Evolutionary conservation across 1,284 basidiomycete genomes (phyloP).

Genomic region (Trichosporon sp.): DNA sequence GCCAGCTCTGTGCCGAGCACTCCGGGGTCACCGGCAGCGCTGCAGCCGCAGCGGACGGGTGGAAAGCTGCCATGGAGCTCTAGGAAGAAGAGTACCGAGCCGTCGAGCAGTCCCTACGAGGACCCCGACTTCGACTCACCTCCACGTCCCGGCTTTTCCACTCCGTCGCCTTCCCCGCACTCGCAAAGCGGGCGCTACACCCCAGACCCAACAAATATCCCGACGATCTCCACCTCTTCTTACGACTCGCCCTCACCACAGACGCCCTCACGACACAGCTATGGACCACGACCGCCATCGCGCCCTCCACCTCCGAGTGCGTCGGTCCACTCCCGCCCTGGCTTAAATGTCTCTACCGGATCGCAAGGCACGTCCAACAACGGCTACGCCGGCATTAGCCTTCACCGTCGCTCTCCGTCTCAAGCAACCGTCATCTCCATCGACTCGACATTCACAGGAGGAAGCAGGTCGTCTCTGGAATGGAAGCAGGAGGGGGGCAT

Average conservation of each 20-base stretch:
- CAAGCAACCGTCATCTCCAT: slow-evolving; percentile 15
- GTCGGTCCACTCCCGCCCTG: neutral
- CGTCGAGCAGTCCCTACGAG: neutral
- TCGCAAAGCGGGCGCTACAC: neutral
- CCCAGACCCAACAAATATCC: neutral
- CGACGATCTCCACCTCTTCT: neutral
- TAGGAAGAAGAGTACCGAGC: slow-evolving; percentile 1
- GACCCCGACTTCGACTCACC: neutral
- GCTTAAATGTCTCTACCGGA: neutral
- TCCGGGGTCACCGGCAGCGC: neutral
- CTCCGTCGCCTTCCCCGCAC: neutral
- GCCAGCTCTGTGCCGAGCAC: neutral
- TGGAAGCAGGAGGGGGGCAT: slow-evolving; percentile 20
- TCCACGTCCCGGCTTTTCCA: neutral
- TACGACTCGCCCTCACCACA: neutral
- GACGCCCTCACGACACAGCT: slow-evolving; percentile 1
- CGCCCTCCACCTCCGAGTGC: neutral
- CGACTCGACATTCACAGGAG: slow-evolving; percentile 13
- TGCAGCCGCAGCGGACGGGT: neutral
- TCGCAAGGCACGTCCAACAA: neutral
- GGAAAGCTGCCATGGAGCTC: neutral
- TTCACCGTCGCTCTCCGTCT: slow-evolving; percentile 1
- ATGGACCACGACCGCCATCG: neutral
- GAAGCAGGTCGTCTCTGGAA: slow-evolving; percentile 1
- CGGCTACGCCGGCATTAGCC: neutral